These are phyloP conservation scores for Nepenthes mirabilis DNA, from an alignment of 148 eudicot species.

Conservation along the genomic window DNA sequence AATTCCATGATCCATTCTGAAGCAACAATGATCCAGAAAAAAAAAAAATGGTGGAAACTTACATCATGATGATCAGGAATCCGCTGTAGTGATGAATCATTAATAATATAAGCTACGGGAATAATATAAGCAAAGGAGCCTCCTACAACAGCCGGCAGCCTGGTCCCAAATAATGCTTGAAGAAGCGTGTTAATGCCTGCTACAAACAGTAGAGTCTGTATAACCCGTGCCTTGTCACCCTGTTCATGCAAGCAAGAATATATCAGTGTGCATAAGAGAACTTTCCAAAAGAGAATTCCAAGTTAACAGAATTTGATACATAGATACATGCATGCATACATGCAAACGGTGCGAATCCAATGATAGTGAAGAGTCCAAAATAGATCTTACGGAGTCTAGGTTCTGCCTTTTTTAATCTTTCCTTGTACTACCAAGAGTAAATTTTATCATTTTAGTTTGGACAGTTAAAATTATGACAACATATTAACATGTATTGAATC, in stretches of 20 bases:
- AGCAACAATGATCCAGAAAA: background rate
- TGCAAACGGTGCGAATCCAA: too few relatives aligned
- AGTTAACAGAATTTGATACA: too few relatives aligned
- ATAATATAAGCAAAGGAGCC: conserved; percentile 81
- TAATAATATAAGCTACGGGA: conserved; percentile 78
- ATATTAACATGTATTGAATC: too few relatives aligned
- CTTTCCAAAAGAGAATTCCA: too few relatives aligned
- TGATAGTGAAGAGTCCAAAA: too few relatives aligned
- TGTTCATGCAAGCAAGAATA: conserved; percentile 20
- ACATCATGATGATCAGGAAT: conserved; percentile 67
- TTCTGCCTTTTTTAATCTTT: too few relatives aligned
- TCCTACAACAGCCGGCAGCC: conserved; percentile 95
- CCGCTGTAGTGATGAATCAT: conserved; percentile 68
- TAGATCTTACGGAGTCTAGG: too few relatives aligned
- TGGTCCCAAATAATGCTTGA: conserved; percentile 94
- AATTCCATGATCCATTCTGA: too few relatives aligned
- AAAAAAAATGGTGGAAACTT: conserved; percentile 17
- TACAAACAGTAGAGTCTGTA: conserved; percentile 89
- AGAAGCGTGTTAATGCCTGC: conserved; percentile 92
- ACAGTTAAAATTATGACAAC: too few relatives aligned
- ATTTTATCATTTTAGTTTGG: too few relatives aligned
- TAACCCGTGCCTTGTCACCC: conserved; percentile 98
- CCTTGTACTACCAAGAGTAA: too few relatives aligned
- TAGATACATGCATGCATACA: too few relatives aligned
- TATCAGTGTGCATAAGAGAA: conserved; percentile 1